phyloP scores from a whole-genome alignment of 345 rosid species.

The Citrus maxima region DNA sequence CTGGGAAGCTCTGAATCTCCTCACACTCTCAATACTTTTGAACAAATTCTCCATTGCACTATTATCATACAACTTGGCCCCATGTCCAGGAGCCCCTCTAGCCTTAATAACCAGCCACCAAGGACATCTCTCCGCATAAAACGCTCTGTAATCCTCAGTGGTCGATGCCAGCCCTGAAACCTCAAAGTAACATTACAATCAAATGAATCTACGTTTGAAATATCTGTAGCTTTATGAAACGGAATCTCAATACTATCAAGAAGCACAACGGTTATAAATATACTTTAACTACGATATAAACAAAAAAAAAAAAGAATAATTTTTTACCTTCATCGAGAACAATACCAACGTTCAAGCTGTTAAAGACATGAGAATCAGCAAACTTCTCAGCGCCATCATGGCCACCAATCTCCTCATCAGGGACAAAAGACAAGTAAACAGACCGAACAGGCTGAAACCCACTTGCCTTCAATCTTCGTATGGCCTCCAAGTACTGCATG shows the following conservation, averaged over 20 bases:
- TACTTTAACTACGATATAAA: no score
- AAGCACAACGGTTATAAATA: no score
- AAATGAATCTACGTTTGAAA: not conserved
- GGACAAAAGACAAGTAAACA: slow-evolving; percentile 69
- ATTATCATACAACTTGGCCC: slow-evolving; percentile 89
- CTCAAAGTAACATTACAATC: not conserved
- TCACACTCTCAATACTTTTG: slow-evolving; percentile 73
- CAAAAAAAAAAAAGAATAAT: not conserved
- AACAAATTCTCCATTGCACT: slow-evolving; percentile 89
- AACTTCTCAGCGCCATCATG: slow-evolving; percentile 84
- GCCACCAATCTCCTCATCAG: slow-evolving; percentile 97
- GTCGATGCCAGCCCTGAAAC: slow-evolving; percentile 76
- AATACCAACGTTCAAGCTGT: slow-evolving; percentile 61
- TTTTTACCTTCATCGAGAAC: slow-evolving; percentile 87
- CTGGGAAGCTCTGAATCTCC: slow-evolving; percentile 89
- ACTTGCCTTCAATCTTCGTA: slow-evolving; percentile 56
- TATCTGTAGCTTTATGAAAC: no score
- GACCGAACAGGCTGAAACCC: slow-evolving; percentile 69
- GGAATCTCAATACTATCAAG: no score
- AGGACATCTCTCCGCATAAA: slow-evolving; percentile 77
- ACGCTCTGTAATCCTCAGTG: slow-evolving; percentile 57
- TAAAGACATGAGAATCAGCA: slow-evolving; percentile 54
- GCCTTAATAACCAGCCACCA: slow-evolving; percentile 95
- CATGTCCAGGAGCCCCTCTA: slow-evolving; percentile 92
- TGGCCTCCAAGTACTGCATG: slow-evolving; percentile 88